These are phyloP conservation scores for Macrophomina tecta DNA, from an alignment of 2,329 filamentous ascomycete species.

Conservation along the genomic window DNA sequence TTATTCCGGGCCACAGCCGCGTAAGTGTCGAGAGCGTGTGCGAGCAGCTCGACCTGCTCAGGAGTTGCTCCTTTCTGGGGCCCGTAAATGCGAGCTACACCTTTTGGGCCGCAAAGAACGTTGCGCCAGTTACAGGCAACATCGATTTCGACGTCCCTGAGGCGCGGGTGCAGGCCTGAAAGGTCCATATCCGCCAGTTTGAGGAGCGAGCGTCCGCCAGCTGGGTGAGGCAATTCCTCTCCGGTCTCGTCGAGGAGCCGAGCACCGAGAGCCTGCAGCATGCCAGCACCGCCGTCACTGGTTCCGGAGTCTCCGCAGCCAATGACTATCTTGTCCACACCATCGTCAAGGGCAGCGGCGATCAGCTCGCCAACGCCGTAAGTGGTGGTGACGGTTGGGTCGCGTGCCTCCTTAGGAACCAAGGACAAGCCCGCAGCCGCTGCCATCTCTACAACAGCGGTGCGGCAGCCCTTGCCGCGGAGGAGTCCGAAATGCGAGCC, in stretches of 20 bases:
- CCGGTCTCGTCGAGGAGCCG: conserved; percentile 50
- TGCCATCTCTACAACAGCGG: conserved; percentile 61
- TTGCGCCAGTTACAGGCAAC: conserved; percentile 61
- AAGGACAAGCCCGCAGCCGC: conserved; percentile 59
- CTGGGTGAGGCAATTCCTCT: conserved; percentile 45
- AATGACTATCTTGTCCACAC: conserved; percentile 54
- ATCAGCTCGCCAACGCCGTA: conserved; percentile 60
- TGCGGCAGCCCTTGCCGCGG: conserved; percentile 39
- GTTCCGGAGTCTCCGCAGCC: conserved; percentile 63
- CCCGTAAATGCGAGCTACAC: conserved; percentile 59
- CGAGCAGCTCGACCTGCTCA: conserved; percentile 52
- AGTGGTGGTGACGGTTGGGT: conserved; percentile 58
- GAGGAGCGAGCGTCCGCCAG: conserved; percentile 50
- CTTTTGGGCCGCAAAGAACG: conserved; percentile 55
- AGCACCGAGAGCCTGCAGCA: conserved; percentile 61
- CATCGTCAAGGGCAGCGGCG: conserved; percentile 53
- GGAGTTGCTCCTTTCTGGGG: conserved; percentile 59
- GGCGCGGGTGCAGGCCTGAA: conserved; percentile 45
- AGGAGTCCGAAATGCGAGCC: conserved; percentile 57
- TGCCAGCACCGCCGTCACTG: conserved; percentile 60
- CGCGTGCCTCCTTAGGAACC: conserved; percentile 51
- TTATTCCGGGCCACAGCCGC: conserved; percentile 45
- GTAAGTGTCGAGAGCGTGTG: conserved; percentile 51
- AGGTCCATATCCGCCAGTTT: conserved; percentile 50
- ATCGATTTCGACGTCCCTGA: conserved; percentile 51